Percentiles rank a stretch among this genome's conserved stretches.
Conservation (phyloP, 73 alveolate genomes). For the Paramecium sonneborni region DNA sequence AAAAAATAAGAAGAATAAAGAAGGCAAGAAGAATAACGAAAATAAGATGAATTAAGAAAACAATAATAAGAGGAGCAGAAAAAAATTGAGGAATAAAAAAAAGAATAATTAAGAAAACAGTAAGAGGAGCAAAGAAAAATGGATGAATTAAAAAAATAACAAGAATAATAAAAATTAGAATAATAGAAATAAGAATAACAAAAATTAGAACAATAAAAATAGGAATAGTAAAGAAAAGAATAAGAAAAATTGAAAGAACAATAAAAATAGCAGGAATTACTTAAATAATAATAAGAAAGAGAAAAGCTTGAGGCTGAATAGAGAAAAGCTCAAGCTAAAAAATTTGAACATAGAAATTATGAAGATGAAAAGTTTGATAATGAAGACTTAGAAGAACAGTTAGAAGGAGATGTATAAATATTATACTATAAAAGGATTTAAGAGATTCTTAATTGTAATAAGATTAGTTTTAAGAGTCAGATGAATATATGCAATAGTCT, state of each 20-base stretch:
- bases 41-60: conserved; percentile 40
- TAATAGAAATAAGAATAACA: conserved; percentile 51
- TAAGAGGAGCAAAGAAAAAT: conserved; percentile 36
- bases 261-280: neutral
- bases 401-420: conserved; percentile 37
- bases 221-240: conserved; percentile 27
- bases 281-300: conserved; percentile 25
- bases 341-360: conserved; percentile 5
- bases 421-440: neutral
- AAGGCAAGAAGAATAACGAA: neutral
- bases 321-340: neutral
- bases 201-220: neutral
- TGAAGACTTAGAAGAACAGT: conserved; percentile 14
- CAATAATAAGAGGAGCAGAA: neutral
- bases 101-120: conserved; percentile 1
- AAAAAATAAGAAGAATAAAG: conserved; percentile 30
- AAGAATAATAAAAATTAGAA: conserved; percentile 27
- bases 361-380: conserved; percentile 59
- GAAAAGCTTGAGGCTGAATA: neutral
- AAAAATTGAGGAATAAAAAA: neutral
- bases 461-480: conserved; percentile 59
- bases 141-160: conserved; percentile 8
- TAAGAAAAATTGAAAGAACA: neutral
- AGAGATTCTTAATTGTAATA: conserved; percentile 41
- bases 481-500: conserved; percentile 61